phyloP scores from a whole-genome alignment of 2,329 filamentous ascomycete genomes.

The Phyllosticta citriasiana region DNA sequence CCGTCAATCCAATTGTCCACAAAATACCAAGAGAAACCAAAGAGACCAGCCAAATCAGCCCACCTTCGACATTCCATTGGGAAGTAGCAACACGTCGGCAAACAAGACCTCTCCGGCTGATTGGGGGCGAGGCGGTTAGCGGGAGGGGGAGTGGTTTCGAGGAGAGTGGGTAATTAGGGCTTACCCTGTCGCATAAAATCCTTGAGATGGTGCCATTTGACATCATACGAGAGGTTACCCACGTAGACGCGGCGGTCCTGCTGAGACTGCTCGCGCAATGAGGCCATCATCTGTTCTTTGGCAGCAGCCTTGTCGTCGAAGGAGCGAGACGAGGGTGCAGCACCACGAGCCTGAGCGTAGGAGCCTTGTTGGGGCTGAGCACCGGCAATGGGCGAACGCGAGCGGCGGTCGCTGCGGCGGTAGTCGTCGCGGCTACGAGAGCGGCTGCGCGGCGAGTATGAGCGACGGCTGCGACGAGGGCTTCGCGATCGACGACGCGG shows the following conservation, averaged over 20 bases:
- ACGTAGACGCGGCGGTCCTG: slow-evolving; percentile 99
- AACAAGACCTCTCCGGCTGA: slow-evolving; percentile 98
- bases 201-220: slow-evolving; percentile 99
- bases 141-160: slow-evolving; percentile 10
- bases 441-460: slow-evolving; percentile 54
- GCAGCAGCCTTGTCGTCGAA: slow-evolving; percentile 75
- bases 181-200: slow-evolving; percentile 99
- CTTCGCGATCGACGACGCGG: slow-evolving; percentile 52
- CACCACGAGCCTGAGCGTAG: slow-evolving; percentile 41
- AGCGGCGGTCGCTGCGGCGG: slow-evolving; percentile 41
- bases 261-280: slow-evolving; percentile 85
- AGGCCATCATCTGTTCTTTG: slow-evolving; percentile 94
- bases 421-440: slow-evolving; percentile 64
- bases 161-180: slow-evolving; percentile 25
- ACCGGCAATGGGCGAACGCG: slow-evolving; percentile 78
- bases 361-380: slow-evolving; percentile 52
- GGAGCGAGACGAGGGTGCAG: slow-evolving; percentile 42
- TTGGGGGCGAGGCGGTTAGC: slow-evolving; percentile 25
- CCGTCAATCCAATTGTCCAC: slow-evolving; percentile 98
- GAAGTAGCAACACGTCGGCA: slow-evolving; percentile 97
- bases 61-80: slow-evolving; percentile 99
- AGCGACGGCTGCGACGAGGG: slow-evolving; percentile 45
- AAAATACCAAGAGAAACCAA: slow-evolving; percentile 53
- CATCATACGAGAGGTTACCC: slow-evolving; percentile 97
- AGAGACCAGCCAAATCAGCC: slow-evolving; percentile 84